Evolutionary conservation across 306 rosid genomes (phyloP).

Genomic region (Vachellia collinsii): DNA sequence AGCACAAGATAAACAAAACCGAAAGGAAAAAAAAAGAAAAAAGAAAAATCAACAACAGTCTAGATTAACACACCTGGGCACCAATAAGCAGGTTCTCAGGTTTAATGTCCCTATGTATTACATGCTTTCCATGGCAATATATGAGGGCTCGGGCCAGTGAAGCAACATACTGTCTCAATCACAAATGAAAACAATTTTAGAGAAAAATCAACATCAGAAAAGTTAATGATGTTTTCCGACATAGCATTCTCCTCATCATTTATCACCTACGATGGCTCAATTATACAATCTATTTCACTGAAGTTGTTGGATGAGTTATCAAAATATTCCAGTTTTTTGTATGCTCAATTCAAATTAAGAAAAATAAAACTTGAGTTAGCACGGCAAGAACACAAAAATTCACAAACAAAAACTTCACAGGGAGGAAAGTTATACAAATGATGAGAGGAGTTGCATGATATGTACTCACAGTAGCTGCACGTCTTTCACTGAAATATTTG

Average conservation of each 20-base stretch:
- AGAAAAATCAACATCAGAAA: background rate
- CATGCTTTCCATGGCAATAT: slow-evolving; percentile 99
- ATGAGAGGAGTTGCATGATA: background rate
- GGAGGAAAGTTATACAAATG: background rate
- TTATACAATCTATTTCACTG: background rate
- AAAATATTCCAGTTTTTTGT: background rate
- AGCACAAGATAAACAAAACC: slow-evolving; percentile 21
- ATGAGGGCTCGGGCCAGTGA: slow-evolving; percentile 97
- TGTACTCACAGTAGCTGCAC: slow-evolving; percentile 94
- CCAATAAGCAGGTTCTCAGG: slow-evolving; percentile 98
- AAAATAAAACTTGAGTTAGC: background rate
- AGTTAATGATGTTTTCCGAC: background rate
- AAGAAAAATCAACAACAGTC: slow-evolving; percentile 25
- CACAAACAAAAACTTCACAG: background rate
- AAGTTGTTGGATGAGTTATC: background rate
- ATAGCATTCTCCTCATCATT: background rate
- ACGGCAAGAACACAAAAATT: background rate
- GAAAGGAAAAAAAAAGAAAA: slow-evolving; percentile 18
- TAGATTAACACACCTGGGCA: slow-evolving; percentile 70
- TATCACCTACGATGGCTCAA: background rate
- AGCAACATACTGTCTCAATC: slow-evolving; percentile 77
- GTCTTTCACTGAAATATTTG: slow-evolving; percentile 97
- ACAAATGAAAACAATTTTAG: slow-evolving; percentile 24
- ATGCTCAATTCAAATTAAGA: background rate
- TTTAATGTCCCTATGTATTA: slow-evolving; percentile 95